Base-by-base conservation (phyloP, 1,284 basidiomycete genomes). In the Boletus semigastroideus region DNA sequence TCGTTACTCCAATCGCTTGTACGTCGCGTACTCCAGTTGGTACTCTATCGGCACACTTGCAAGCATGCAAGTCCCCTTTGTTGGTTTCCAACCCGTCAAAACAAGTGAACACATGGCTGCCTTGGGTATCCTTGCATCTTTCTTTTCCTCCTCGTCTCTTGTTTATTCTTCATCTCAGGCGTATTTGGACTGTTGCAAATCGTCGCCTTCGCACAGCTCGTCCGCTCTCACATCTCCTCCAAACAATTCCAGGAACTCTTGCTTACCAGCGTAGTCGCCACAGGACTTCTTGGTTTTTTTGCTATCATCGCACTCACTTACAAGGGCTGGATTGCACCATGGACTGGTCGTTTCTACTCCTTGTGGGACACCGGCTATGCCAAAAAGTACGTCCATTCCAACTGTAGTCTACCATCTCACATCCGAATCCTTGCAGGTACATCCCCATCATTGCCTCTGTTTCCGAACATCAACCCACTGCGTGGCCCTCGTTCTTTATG, bases 401-500 rank as follows among this genome's bases (percentile, higher is more conserved):
- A 36, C 48, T n/a, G 43, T 37, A 17, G 20, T 36, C 31, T 40
- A 48, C 55, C 34, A 53, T 40, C 54, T 52, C 44, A 57, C 19
- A 30, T 41, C 0, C 11, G 12, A n/a, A 53, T 57, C 13, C 1
- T 48, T 55, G 25, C 62, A 92, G 91, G 68, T 90, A 94, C 70
- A 94, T 98, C 64, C 95, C 95, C 33, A 98, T 99, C 76, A 98
- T 99, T 66, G 97, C 97, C 7, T 98, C 96, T 19, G 97, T 98
- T 19, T 98, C 94, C n/a, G 97, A 99, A 74, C 97, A 99, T 75
- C 97, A 99, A 71, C 97, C 97, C 14, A 99, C 97, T 11, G 96
- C 97, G 37, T 99, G 97, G 97, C 94, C 96, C 4, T 89, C 96
- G 3, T 99, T 99, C 84, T 99, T 98, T 80, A 98, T 98, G 86